Conservation (phyloP, 73 alveolate genomes). For the Stentor roeselii region DNA sequence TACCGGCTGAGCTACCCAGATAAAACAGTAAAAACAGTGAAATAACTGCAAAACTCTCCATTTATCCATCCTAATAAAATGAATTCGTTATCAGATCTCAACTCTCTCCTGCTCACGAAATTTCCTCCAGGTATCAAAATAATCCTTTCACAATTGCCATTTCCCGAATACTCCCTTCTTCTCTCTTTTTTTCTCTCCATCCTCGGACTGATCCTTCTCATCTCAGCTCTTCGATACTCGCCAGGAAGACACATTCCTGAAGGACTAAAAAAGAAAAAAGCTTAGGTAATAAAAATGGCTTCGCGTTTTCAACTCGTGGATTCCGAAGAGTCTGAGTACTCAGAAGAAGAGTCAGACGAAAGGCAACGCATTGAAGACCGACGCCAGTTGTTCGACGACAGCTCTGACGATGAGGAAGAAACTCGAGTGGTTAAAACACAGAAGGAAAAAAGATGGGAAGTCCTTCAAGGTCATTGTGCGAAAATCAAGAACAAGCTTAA, state of each 20-base stretch:
- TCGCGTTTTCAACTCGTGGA: neutral
- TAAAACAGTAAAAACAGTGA: too few relatives aligned
- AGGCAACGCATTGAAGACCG: neutral
- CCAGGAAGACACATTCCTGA: constrained; percentile 9
- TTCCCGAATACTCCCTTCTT: constrained; percentile 4
- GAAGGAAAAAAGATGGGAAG: constrained; percentile 40
- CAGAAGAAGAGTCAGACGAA: neutral
- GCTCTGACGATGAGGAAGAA: constrained; percentile 42
- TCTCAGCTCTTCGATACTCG: neutral
- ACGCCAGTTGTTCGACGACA: constrained; percentile 15
- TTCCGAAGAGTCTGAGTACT: constrained; percentile 1
- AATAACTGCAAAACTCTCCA: too few relatives aligned
- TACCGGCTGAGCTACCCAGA: too few relatives aligned
- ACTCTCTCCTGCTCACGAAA: neutral
- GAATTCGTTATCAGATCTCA: neutral
- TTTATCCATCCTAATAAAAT: too few relatives aligned
- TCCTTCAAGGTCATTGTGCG: constrained; percentile 19
- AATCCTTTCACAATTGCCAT: constrained; percentile 1
- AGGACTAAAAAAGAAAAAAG: neutral
- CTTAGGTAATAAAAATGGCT: neutral
- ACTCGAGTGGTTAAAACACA: constrained; percentile 29
- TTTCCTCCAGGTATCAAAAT: constrained; percentile 22
- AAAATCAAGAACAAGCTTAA: constrained; percentile 46
- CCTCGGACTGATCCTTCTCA: neutral
- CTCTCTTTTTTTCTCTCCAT: neutral